phyloP scores from a whole-genome alignment of 1,284 basidiomycete species.

The Tranzscheliella williamsii region DNA sequence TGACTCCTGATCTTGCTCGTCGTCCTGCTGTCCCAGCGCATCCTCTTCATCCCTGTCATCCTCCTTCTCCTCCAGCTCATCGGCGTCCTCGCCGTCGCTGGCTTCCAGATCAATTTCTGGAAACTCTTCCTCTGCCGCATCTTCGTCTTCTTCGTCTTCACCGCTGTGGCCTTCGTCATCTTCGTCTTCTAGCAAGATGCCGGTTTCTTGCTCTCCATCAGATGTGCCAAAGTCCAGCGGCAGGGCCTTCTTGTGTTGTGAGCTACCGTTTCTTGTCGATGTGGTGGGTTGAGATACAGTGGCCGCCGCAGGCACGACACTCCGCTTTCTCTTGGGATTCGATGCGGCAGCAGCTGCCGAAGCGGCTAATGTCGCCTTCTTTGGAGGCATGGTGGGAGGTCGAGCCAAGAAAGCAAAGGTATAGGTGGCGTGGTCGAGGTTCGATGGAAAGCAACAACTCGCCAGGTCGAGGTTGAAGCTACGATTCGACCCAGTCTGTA shows the following conservation, averaged over 20 bases:
- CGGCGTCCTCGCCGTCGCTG: slow-evolving; percentile 50
- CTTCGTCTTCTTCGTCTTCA: slow-evolving; percentile 34
- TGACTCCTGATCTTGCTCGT: slow-evolving; percentile 19
- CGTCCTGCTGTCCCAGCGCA: slow-evolving; percentile 32
- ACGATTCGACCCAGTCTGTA: too few relatives aligned
- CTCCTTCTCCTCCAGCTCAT: slow-evolving; percentile 36
- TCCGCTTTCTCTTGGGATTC: slow-evolving; percentile 39
- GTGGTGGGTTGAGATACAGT: slow-evolving; percentile 1
- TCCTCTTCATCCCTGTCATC: slow-evolving; percentile 24
- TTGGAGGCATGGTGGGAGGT: background rate
- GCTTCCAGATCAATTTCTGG: slow-evolving; percentile 64
- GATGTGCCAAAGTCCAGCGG: background rate
- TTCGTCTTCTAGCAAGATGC: slow-evolving; percentile 3
- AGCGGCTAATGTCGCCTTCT: slow-evolving; percentile 4
- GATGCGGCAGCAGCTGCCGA: slow-evolving; percentile 19
- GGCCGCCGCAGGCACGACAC: slow-evolving; percentile 3
- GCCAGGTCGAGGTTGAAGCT: too few relatives aligned
- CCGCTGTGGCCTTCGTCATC: slow-evolving; percentile 20
- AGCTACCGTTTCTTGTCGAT: slow-evolving; percentile 6
- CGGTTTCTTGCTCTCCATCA: background rate
- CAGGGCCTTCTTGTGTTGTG: background rate
- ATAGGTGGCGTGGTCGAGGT: too few relatives aligned
- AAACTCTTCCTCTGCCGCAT: slow-evolving; percentile 61
- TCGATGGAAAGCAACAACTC: too few relatives aligned
- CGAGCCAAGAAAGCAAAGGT: too few relatives aligned